These are phyloP conservation scores for Arthrobotrys conoides DNA, from an alignment of 2,329 filamentous ascomycete species.

Conservation along the genomic window DNA sequence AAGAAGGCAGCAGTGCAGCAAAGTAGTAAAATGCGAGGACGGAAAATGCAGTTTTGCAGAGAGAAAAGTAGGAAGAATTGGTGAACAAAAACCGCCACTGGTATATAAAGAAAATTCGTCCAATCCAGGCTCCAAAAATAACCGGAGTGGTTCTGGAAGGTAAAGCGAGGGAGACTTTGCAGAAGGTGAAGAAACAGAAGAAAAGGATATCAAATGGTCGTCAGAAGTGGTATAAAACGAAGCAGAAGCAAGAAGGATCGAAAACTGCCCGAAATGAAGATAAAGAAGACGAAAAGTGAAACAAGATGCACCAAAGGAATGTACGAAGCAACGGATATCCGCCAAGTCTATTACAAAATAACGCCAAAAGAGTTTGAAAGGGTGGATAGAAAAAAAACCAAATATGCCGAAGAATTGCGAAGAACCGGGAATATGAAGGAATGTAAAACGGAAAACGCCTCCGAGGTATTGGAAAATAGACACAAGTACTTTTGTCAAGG, in stretches of 20 bases:
- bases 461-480: constrained; percentile 57
- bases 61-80: constrained; percentile 1
- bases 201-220: constrained; percentile 60
- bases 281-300: constrained; percentile 15
- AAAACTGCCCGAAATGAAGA: constrained; percentile 29
- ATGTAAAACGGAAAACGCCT: constrained; percentile 48
- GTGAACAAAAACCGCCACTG: constrained; percentile 30
- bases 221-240: constrained; percentile 55
- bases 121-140: constrained; percentile 61
- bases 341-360: constrained; percentile 61
- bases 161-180: constrained; percentile 38
- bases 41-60: constrained; percentile 5
- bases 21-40: constrained; percentile 22
- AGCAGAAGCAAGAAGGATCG: constrained; percentile 19
- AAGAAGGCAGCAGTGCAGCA: constrained; percentile 25
- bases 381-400: constrained; percentile 2
- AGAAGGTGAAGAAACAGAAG: constrained; percentile 24
- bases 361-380: constrained; percentile 37
- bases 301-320: constrained; percentile 56
- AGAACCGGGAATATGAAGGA: constrained; percentile 34
- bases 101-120: constrained; percentile 59
- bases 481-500: constrained; percentile 53
- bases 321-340: constrained; percentile 59
- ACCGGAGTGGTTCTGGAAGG: constrained; percentile 50
- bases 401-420: constrained; percentile 36